phyloP scores from a whole-genome alignment of 345 rosid genomes.

The Euphorbia tirucalli region DNA sequence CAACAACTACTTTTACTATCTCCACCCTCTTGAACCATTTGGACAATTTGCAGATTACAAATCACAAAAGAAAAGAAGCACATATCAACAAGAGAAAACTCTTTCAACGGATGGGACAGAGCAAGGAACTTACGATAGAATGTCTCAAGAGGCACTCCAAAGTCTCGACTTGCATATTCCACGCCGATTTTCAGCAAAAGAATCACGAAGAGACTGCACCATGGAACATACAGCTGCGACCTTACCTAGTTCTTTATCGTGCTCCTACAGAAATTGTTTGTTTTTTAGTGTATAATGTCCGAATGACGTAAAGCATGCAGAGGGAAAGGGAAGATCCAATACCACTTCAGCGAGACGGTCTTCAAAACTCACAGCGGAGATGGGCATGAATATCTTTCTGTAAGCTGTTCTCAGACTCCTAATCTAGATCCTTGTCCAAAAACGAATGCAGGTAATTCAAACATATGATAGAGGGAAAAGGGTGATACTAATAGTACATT shows the following conservation, averaged over 20 bases:
- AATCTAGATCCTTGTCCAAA: conserved; percentile 48
- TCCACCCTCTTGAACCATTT: too few species aligned
- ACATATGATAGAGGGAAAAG: neutral
- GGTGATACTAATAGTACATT: neutral
- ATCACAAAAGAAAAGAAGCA: too few species aligned
- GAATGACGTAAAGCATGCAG: neutral
- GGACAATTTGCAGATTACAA: too few species aligned
- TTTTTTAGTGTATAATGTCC: neutral
- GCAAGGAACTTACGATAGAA: conserved; percentile 20
- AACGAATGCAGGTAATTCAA: conserved; percentile 16
- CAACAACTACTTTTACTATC: too few species aligned
- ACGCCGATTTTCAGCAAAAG: conserved; percentile 66
- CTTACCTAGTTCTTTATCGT: conserved; percentile 43
- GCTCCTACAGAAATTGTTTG: conserved; percentile 43
- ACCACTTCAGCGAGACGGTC: conserved; percentile 82
- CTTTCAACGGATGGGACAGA: neutral
- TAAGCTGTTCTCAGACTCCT: conserved; percentile 72
- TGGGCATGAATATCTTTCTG: conserved; percentile 78
- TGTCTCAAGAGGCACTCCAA: conserved; percentile 44
- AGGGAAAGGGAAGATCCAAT: conserved; percentile 13
- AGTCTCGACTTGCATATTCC: conserved; percentile 85
- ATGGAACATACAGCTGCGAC: conserved; percentile 54
- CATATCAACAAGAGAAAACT: neutral
- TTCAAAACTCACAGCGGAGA: conserved; percentile 48
- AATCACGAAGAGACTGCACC: conserved; percentile 75